Base-by-base conservation (phyloP, 2,329 filamentous ascomycete species). In the Fonsecaea pedrosoi region DNA sequence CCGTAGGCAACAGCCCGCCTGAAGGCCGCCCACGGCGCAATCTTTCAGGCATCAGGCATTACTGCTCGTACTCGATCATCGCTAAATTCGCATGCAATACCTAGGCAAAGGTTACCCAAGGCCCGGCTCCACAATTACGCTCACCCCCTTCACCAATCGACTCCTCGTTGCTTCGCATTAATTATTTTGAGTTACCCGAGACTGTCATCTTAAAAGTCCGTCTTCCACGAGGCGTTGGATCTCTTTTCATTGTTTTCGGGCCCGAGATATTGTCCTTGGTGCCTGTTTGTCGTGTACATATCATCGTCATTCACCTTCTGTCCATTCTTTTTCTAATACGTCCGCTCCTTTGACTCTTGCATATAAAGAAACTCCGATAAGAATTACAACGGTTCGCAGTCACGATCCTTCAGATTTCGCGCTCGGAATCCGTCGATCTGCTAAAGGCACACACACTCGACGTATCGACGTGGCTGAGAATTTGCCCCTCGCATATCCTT, bases 211-310 rank as follows among this genome's bases (percentile, higher is more conserved):
- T 38, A 13, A 50, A 40, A 58, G 34, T 38, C 32, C 57, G 34
- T 21, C 32, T n/a, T 42, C 50, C 8, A 34, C 34, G 12, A 32
- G 30, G 30, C 8, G n/a, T 37, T 54, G n/a, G 10, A 54, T 62
- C 18, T 35, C 30, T 38, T 54, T 54, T 54, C 13, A 35, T 50
- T 25, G n/a, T 56, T 56, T 37, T 62, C 60, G 60, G 60, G 53
- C 60, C 60, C 60, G 60, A 62, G 60, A 62, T 56, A 56, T 25
- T 62, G 18, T 48, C n/a, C 45, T 37, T 35, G 53, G 32, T 62
- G 60, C 60, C 60, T 56, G 48, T n/a, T 30, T 15, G 25, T 9
- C 50, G 8, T 53, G 40, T 56, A 62, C 55, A 58, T 38, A 55
- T 62, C n/a, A 42, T 53, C 59, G 18, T 61, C 35, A 38, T 32